phyloP scores from a whole-genome alignment of 2,329 filamentous ascomycete genomes.

The Penicillium sp. region DNA sequence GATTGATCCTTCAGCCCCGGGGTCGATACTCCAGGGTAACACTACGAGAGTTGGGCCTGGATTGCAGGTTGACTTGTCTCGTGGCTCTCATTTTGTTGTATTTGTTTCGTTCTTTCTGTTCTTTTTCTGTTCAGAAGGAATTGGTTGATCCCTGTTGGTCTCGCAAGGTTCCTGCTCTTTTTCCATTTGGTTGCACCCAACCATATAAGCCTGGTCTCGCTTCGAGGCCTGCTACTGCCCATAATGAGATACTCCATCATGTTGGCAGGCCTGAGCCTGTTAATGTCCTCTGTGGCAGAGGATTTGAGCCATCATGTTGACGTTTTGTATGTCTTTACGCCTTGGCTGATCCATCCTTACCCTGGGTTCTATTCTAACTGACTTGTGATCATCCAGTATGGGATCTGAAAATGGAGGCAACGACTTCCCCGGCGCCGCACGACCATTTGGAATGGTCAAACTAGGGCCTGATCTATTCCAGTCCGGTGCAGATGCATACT shows the following conservation, averaged over 20 bases:
- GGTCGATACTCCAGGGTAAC: no score
- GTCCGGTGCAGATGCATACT: constrained; percentile 44
- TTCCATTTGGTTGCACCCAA: no score
- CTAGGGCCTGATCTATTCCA: constrained; percentile 47
- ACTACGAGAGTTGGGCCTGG: no score
- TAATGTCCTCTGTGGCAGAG: constrained; percentile 17
- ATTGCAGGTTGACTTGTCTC: no score
- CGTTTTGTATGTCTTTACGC: constrained; percentile 29
- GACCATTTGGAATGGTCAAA: constrained; percentile 50
- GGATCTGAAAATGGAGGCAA: constrained; percentile 44
- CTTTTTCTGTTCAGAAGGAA: no score
- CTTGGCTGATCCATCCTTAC: no score
- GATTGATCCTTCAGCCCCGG: no score
- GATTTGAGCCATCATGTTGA: constrained; percentile 33
- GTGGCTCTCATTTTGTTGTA: no score
- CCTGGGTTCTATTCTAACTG: not conserved
- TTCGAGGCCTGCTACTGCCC: not conserved
- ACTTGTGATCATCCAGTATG: constrained; percentile 22
- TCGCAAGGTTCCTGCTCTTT: no score
- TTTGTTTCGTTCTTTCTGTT: no score
- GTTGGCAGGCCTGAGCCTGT: constrained; percentile 17
- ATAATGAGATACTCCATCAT: constrained; percentile 15
- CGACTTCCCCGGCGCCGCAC: constrained; percentile 47
- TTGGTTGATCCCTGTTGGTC: no score
- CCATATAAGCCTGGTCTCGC: not conserved